Conservation (phyloP, 352 stramenopile genomes). For the Saprolegnia diclina region DNA sequence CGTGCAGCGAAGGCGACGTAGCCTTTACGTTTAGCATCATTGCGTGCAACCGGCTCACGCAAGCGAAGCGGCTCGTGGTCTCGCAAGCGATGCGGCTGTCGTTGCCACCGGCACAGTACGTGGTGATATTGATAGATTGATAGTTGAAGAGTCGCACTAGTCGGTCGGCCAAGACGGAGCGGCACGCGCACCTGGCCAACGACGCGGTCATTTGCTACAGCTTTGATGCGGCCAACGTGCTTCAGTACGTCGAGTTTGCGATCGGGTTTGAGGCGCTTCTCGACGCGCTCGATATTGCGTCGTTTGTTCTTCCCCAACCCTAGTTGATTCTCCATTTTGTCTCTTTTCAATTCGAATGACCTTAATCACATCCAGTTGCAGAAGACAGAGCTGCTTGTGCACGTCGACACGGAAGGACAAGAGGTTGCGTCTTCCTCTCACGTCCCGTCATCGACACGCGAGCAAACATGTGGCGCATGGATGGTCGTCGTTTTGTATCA, state of each 20-base stretch:
- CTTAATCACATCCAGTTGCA: too few species aligned
- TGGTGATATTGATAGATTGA: slow-evolving; percentile 24
- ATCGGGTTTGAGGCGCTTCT: slow-evolving; percentile 83
- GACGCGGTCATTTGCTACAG: slow-evolving; percentile 84
- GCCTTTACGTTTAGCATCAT: slow-evolving; percentile 63
- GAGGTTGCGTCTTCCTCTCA: too few species aligned
- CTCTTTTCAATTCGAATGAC: too few species aligned
- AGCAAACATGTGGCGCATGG: too few species aligned
- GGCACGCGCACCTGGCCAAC: slow-evolving; percentile 64
- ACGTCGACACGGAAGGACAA: too few species aligned
- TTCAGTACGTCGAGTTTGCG: slow-evolving; percentile 84
- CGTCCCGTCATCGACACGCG: too few species aligned
- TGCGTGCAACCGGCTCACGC: slow-evolving; percentile 66
- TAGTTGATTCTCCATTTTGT: not conserved
- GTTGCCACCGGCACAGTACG: not conserved
- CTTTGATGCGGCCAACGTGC: slow-evolving; percentile 42
- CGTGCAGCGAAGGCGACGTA: slow-evolving; percentile 47
- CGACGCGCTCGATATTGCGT: slow-evolving; percentile 52
- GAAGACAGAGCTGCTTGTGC: too few species aligned
- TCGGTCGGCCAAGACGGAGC: slow-evolving; percentile 34
- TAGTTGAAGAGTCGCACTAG: not conserved
- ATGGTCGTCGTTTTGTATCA: too few species aligned
- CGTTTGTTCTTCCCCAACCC: slow-evolving; percentile 37
- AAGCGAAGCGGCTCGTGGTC: slow-evolving; percentile 56
- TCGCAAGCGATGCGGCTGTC: slow-evolving; percentile 50